Percentiles rank a stretch among this genome's conserved stretches.
These are phyloP conservation scores for Ophiocordyceps camponoti-leonardi DNA, from an alignment of 2,329 filamentous ascomycete genomes.

Conservation along the genomic window DNA sequence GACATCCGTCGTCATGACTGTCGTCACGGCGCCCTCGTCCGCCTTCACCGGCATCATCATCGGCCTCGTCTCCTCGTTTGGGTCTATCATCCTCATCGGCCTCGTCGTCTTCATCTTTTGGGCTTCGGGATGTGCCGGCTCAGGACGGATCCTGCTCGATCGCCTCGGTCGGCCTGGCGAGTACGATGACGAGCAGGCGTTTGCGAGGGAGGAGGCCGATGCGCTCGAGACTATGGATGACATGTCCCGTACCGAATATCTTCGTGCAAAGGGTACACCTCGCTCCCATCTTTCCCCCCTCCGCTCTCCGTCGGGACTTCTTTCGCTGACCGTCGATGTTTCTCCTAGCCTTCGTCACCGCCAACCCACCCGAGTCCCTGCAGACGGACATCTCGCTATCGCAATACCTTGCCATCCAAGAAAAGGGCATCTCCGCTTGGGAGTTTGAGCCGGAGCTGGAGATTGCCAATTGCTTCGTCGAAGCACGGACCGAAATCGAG, in stretches of 20 bases:
- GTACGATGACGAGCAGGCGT: constrained; percentile 95
- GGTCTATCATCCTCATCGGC: constrained; percentile 71
- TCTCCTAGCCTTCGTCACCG: constrained; percentile 67
- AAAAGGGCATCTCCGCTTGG: constrained; percentile 99
- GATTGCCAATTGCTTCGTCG: constrained; percentile 97
- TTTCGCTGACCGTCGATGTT: background rate
- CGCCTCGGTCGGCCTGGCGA: constrained; percentile 85
- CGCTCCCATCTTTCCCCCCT: background rate
- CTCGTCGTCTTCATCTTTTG: constrained; percentile 84
- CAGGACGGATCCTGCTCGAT: constrained; percentile 83
- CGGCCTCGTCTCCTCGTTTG: constrained; percentile 84
- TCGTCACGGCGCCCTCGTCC: constrained; percentile 18
- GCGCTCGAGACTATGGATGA: constrained; percentile 94
- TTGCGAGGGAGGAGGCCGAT: constrained; percentile 83
- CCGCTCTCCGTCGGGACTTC: background rate
- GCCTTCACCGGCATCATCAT: constrained; percentile 70
- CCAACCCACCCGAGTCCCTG: constrained; percentile 84
- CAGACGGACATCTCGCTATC: constrained; percentile 96
- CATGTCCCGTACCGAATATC: constrained; percentile 72
- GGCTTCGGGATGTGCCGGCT: constrained; percentile 50
- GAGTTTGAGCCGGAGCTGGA: constrained; percentile 98
- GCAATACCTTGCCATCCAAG: constrained; percentile 94
- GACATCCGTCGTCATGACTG: constrained; percentile 9
- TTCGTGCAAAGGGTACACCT: constrained; percentile 75
- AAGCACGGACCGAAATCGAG: constrained; percentile 90